A percentile compares a stretch with the other conserved stretches of the same genome.
Evolutionary conservation across 1,284 basidiomycete genomes (phyloP).

Genomic region (Termitomyces sp.): DNA sequence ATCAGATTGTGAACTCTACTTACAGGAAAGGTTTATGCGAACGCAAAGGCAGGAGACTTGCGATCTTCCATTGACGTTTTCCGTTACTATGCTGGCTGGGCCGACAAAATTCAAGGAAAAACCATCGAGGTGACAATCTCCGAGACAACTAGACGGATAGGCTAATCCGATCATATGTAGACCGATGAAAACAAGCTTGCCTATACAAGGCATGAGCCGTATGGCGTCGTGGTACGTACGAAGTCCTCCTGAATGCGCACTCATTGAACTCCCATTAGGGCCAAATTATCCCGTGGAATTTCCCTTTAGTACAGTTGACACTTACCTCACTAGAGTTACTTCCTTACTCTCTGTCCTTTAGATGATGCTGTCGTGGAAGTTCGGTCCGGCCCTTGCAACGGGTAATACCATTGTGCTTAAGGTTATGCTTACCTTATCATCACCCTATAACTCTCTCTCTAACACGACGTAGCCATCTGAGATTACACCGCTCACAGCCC

Average conservation of each 20-base stretch:
- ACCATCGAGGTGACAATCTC: conserved; percentile 39
- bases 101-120: conserved; percentile 66
- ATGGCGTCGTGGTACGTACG: conserved; percentile 61
- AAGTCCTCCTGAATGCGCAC: neutral
- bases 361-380: conserved; percentile 70
- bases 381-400: conserved; percentile 78
- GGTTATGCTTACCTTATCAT: conserved; percentile 12
- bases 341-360: conserved; percentile 1
- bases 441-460: neutral
- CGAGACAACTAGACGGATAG: neutral
- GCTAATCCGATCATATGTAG: conserved; percentile 22
- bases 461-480: conserved; percentile 61
- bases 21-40: conserved; percentile 46
- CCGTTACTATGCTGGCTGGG: conserved; percentile 44
- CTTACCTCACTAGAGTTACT: neutral
- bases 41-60: conserved; percentile 50
- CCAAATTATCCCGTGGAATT: conserved; percentile 74
- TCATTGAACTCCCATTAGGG: conserved; percentile 28
- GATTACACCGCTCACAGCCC: conserved; percentile 79
- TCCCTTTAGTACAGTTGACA: conserved; percentile 29
- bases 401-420: conserved; percentile 82
- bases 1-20: neutral
- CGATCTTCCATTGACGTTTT: conserved; percentile 38
- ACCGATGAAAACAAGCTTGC: conserved; percentile 59
- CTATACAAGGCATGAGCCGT: conserved; percentile 84